phyloP scores from a whole-genome alignment of 306 rosid species.

The Citrullus amarus region DNA sequence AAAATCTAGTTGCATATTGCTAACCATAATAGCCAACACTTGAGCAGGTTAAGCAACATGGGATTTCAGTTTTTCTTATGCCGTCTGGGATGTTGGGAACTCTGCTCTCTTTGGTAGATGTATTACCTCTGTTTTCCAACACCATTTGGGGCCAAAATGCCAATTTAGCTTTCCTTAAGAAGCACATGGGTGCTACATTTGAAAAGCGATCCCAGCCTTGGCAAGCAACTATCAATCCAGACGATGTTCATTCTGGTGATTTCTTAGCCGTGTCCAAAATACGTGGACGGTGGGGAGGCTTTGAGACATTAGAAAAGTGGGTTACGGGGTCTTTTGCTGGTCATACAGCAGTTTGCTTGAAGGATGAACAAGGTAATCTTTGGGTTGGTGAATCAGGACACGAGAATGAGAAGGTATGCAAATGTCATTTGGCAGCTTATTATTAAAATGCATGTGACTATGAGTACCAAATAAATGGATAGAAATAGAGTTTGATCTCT shows the following conservation, averaged over 20 bases:
- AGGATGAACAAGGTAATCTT: conserved; percentile 81
- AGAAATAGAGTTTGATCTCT: not conserved
- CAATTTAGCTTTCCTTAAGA: conserved; percentile 64
- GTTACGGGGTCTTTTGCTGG: conserved; percentile 99
- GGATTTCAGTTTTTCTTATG: conserved; percentile 95
- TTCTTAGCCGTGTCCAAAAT: conserved; percentile 89
- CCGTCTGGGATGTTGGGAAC: conserved; percentile 99
- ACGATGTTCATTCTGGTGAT: conserved; percentile 90
- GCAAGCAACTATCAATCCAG: conserved; percentile 59
- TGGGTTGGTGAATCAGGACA: conserved; percentile 99
- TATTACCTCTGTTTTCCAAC: conserved; percentile 82
- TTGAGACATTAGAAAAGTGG: conserved; percentile 96
- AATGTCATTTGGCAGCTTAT: conserved; percentile 7
- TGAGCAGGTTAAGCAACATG: conserved; percentile 90
- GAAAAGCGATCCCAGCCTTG: conserved; percentile 70
- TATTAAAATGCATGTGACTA: not conserved
- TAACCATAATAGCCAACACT: conserved; percentile 15
- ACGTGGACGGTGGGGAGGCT: conserved; percentile 99
- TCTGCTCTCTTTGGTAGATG: conserved; percentile 66
- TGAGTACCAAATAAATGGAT: not conserved
- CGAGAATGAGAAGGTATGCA: conserved; percentile 82
- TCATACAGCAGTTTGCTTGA: conserved; percentile 95
- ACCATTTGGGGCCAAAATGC: conserved; percentile 86
- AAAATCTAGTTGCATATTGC: not conserved
- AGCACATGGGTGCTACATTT: conserved; percentile 88